Base-by-base conservation (phyloP, 2,329 filamentous ascomycete genomes). In the Fusarium sp. region DNA sequence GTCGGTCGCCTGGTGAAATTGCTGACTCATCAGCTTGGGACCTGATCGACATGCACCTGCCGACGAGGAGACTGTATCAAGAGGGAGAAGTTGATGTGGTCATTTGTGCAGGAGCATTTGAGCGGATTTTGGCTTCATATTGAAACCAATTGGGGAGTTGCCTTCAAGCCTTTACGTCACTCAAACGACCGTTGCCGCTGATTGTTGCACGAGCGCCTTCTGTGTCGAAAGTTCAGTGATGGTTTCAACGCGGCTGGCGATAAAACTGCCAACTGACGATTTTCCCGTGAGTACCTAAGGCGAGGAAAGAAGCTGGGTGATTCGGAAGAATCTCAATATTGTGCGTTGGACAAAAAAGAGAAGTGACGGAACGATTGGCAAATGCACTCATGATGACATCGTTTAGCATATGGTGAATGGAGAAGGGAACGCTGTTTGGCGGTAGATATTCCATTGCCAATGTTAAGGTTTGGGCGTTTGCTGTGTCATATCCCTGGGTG, bases 51-150 rank as follows among this genome's bases (percentile, higher is more conserved):
- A 31, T 29, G 25, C 18, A 5, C 13, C 35, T 36, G 14, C 22
- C 3, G 13, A 27, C 20, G 18, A 11, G 29, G n/a, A 35, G 20
- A 49, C 20, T n/a, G 15, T 4, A 13, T 3, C 35, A n/a, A 14
- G 7, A 29, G 15, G 25, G 3, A 36, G 25, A 11, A 5, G 14
- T 18, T 4, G 18, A 4, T 22, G 11, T 31, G 50, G 5, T 29
- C 5, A 14, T 18, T 6, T 18, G 4, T 27, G 22, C 14, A 27
- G 22, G 7, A 13, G 4, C 33, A 12, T 36, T 17, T 12, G 33
- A 13, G 15, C 0, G 7, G 1, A 1, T 8, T 10, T 8, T 27
- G 3, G 3, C 4, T 53, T 0, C 18, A n/a, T 53, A 3, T 13
- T 15, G 22, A 12, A 25, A 2, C 10, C 4, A 20, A 17, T 53